Evolutionary conservation across 1,284 basidiomycete genomes (phyloP), one percentile per base, ranked within the genome.

Genomic region (Ganoderma sinense): DNA sequence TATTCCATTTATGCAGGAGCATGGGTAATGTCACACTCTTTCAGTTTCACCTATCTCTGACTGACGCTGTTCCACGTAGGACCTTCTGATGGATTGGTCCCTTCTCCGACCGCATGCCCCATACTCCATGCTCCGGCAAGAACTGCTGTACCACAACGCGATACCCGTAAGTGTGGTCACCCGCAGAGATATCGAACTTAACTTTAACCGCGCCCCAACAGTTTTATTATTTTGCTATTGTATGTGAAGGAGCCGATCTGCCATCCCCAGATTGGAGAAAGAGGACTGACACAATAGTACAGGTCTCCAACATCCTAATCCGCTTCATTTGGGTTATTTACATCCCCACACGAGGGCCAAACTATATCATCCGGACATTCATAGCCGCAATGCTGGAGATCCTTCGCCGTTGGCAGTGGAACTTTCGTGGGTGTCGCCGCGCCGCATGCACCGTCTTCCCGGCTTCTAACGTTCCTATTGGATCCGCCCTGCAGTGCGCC

Each of bases 391-490:
- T 92, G 65, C 78, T 95, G 41, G 97, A 98, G 78, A 89, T 96
- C 83, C 77, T 96, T 2, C 84, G 97, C 41, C 87, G 97, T 64
- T 91, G 90, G 82, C 94, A 94, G 75, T 98, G 97, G 97, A 98
- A 98, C 80, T 95, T 97, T 78, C 93, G 95, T 96, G 70, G 68
- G 78, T 73, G 5, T 23, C 48, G 0, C 64, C 48, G 48, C 66
- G 48, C 29, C 36, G 4, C 53, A 40, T 5, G 13, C 45, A 11
- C 45, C 7, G 26, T 55, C 61, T 61, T 36, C 18, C 62, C 18
- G 40, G 62, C 20, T 61, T 31, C 11, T 58, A 4, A 39, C 29
- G 40, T 10, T 26, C 48, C 66, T 7, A 59, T 39, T 59, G 56
- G 26, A 23, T 56, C 56, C 58, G 53, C 23, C 29, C 67, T 26